A percentile compares a stretch with the other conserved stretches of the same genome.
Evolutionary conservation across 768 basidiomycete genomes (phyloP).

Genomic region (Inosperma sp.): DNA sequence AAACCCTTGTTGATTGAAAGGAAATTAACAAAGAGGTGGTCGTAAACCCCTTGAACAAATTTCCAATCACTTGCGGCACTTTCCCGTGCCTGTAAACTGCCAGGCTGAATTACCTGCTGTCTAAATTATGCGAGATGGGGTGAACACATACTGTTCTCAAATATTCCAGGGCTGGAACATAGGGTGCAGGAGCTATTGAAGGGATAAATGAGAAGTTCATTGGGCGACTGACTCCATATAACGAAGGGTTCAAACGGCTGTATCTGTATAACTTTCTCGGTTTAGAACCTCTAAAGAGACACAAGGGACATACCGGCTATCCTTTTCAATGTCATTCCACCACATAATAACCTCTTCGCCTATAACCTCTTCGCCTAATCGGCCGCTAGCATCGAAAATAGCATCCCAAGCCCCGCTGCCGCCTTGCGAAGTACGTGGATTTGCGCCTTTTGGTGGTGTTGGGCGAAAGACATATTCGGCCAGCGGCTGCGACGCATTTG

Average conservation of each 20-base stretch:
- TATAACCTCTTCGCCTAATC: conserved; percentile 71
- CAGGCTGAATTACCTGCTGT: conserved; percentile 14
- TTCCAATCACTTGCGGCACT: conserved; percentile 40
- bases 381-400: conserved; percentile 88
- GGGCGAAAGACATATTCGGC: too few species aligned
- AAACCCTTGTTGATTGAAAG: too few species aligned
- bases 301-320: conserved; percentile 49
- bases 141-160: too few species aligned
- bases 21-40: conserved; percentile 33
- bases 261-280: conserved; percentile 36
- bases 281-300: not conserved
- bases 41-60: conserved; percentile 36
- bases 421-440: too few species aligned
- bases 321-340: conserved; percentile 91
- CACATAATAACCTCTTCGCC: conserved; percentile 69
- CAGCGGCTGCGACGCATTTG: too few species aligned
- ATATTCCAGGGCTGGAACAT: conserved; percentile 65
- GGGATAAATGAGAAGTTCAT: not conserved
- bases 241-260: conserved; percentile 44
- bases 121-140: not conserved
- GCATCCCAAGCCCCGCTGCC: conserved; percentile 54
- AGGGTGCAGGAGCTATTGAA: conserved; percentile 63
- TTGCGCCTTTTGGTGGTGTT: too few species aligned
- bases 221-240: conserved; percentile 41
- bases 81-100: conserved; percentile 27